Conservation (phyloP, 768 basidiomycete species). For the Pholiota molesta region DNA sequence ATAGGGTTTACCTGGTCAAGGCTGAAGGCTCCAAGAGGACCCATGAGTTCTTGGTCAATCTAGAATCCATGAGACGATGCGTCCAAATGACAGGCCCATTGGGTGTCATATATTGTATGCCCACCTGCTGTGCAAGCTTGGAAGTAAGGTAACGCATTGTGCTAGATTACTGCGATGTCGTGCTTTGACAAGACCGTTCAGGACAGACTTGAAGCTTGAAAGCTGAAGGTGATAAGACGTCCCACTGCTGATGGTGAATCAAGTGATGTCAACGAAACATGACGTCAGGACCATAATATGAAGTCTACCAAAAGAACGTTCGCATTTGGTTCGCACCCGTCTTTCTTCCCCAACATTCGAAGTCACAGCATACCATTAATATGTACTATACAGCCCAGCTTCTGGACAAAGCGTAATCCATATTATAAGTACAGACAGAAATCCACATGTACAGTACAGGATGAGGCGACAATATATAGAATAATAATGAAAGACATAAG, state of each 20-base stretch:
- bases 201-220: no score
- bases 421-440: neutral
- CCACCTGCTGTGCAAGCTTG: constrained; percentile 76
- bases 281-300: no score
- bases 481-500: neutral
- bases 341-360: no score
- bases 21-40: constrained; percentile 84
- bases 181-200: no score
- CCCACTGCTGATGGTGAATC: no score
- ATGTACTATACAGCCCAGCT: neutral
- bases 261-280: no score
- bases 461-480: neutral
- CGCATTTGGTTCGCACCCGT: no score
- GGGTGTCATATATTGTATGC: constrained; percentile 7
- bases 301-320: no score
- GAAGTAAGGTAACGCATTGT: constrained; percentile 66
- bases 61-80: constrained; percentile 28
- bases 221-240: no score
- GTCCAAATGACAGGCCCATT: neutral
- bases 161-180: no score
- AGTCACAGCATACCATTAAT: neutral
- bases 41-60: constrained; percentile 98
- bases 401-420: neutral
- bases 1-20: constrained; percentile 73
- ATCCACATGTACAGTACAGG: neutral